phyloP scores from a whole-genome alignment of 1,284 basidiomycete genomes.

The Trametes hirsuta region DNA sequence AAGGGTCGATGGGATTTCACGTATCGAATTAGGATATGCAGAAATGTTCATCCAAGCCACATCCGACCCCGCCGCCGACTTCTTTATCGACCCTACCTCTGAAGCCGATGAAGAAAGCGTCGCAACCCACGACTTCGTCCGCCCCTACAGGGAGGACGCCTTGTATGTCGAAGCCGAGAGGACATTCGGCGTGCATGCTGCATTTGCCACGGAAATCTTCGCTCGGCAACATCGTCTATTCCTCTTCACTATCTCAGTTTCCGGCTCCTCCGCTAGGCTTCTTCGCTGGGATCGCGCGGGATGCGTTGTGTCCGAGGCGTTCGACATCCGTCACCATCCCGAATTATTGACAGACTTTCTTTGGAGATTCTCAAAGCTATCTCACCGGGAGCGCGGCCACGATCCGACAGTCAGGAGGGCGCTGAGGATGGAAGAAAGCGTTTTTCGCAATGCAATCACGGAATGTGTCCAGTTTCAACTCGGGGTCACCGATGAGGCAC shows the following conservation, averaged over 20 bases:
- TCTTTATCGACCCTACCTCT: constrained; percentile 9
- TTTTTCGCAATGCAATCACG: not conserved
- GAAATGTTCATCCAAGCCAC: constrained; percentile 15
- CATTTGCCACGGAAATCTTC: constrained; percentile 9
- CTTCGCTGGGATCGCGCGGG: constrained; percentile 13
- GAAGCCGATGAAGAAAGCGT: not conserved
- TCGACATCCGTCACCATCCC: constrained; percentile 6
- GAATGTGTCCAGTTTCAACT: not conserved
- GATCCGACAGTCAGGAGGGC: constrained; percentile 1
- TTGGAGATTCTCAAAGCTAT: not conserved
- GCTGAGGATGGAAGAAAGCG: not conserved
- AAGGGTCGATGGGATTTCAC: not conserved
- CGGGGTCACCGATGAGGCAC: not conserved
- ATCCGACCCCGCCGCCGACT: not conserved
- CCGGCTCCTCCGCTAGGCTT: constrained; percentile 4
- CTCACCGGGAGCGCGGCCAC: not conserved
- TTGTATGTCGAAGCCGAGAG: not conserved
- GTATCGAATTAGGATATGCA: constrained; percentile 11
- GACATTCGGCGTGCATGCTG: not conserved
- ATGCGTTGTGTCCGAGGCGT: constrained; percentile 3
- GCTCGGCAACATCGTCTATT: constrained; percentile 10
- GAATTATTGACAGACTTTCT: constrained; percentile 2
- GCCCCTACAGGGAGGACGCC: not conserved
- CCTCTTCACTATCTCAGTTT: constrained; percentile 1
- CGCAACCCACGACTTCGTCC: not conserved